Evolutionary conservation across 2,329 filamentous ascomycete genomes (phyloP).

Genomic region (Colletotrichum somersetense): DNA sequence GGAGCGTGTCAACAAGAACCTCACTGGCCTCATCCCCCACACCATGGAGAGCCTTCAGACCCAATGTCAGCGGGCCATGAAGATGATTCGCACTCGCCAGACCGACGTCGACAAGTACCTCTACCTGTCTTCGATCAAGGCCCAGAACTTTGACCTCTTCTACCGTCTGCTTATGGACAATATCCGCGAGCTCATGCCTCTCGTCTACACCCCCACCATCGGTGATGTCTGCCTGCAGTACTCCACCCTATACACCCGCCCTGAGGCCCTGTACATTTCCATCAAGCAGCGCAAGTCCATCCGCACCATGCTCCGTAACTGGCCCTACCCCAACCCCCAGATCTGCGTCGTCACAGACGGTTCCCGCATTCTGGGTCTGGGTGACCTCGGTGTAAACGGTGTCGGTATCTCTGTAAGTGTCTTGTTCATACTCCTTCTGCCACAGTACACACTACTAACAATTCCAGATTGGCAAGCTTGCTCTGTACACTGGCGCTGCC

Average conservation of each 20-base stretch:
- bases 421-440: not conserved
- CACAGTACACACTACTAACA: slow-evolving; percentile 43
- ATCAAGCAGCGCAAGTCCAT: slow-evolving; percentile 95
- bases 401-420: slow-evolving; percentile 90
- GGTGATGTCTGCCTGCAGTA: slow-evolving; percentile 97
- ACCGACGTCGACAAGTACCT: slow-evolving; percentile 86
- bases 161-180: slow-evolving; percentile 85
- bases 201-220: slow-evolving; percentile 91
- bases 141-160: slow-evolving; percentile 83
- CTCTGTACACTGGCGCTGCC: slow-evolving; percentile 94
- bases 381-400: slow-evolving; percentile 95
- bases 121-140: slow-evolving; percentile 82
- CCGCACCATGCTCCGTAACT: slow-evolving; percentile 89
- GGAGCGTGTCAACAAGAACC: slow-evolving; percentile 73
- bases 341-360: slow-evolving; percentile 98
- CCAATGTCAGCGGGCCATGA: slow-evolving; percentile 76
- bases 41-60: slow-evolving; percentile 71
- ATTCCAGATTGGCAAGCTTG: slow-evolving; percentile 85
- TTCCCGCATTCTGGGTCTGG: slow-evolving; percentile 90
- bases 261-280: slow-evolving; percentile 95
- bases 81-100: slow-evolving; percentile 77
- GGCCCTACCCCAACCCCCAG: slow-evolving; percentile 89
- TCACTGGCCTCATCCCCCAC: slow-evolving; percentile 75
- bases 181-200: slow-evolving; percentile 81
- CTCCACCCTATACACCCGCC: slow-evolving; percentile 94